Percentiles rank a stretch among this genome's conserved stretches.
Conservation (phyloP, 805 yeast genomes). For the Hanseniaspora guilliermondii region DNA sequence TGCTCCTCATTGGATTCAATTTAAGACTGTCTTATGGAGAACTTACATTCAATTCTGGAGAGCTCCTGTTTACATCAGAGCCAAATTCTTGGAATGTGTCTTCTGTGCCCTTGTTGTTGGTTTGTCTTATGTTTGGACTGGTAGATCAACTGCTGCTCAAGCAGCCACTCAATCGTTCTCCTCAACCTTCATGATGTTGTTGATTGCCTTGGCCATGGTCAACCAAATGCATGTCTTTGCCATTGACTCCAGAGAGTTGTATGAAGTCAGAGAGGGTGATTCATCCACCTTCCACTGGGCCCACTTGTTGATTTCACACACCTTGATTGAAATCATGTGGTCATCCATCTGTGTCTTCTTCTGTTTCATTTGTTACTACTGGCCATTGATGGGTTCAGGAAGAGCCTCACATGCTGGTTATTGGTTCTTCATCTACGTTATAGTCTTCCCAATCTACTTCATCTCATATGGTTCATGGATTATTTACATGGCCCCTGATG, state of each 20-base stretch:
- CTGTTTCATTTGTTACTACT: conserved; percentile 36
- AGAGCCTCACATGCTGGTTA: conserved; percentile 41
- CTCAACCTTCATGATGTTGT: conserved; percentile 43
- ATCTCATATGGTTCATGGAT: conserved; percentile 44
- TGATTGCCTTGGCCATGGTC: conserved; percentile 40
- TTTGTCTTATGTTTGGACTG: conserved; percentile 46
- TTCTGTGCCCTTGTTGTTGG: conserved; percentile 51
- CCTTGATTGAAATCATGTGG: conserved; percentile 38
- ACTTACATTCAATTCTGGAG: conserved; percentile 53
- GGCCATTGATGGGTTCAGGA: conserved; percentile 35
- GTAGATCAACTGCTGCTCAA: conserved; percentile 46
- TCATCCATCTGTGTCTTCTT: conserved; percentile 34
- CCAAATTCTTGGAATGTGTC: conserved; percentile 41
- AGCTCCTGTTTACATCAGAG: conserved; percentile 48
- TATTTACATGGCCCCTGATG: conserved; percentile 34
- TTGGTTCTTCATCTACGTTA: conserved; percentile 37
- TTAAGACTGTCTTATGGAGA: conserved; percentile 36
- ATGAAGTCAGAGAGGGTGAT: conserved; percentile 63
- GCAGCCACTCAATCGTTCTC: conserved; percentile 57
- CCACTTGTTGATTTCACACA: conserved; percentile 38
- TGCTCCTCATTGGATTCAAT: conserved; percentile 32
- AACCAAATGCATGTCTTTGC: conserved; percentile 55
- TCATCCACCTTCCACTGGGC: conserved; percentile 60
- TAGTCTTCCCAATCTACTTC: conserved; percentile 40
- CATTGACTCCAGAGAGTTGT: conserved; percentile 46